Evolutionary conservation across 2,329 filamentous ascomycete genomes (phyloP).

Genomic region (Ilyonectria robusta): DNA sequence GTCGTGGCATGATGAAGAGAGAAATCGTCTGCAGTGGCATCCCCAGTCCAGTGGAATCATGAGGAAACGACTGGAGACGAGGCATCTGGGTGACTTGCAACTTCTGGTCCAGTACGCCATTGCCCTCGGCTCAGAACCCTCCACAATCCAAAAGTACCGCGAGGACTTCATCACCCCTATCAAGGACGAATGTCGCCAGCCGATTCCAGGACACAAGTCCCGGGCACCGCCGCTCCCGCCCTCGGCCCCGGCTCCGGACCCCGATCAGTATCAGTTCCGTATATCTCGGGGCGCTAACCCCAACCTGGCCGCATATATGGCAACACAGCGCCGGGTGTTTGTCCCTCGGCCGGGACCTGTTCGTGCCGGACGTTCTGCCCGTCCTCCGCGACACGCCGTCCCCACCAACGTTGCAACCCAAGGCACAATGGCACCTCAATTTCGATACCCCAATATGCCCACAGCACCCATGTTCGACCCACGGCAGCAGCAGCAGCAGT

Average conservation of each 20-base stretch:
- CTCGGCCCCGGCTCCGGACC: conserved; percentile 44
- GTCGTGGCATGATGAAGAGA: conserved; percentile 53
- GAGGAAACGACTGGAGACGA: conserved; percentile 61
- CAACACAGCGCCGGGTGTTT: conserved; percentile 53
- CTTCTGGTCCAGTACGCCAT: conserved; percentile 58
- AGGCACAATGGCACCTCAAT: conserved; percentile 41
- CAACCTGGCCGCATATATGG: conserved; percentile 53
- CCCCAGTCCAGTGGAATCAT: conserved; percentile 59
- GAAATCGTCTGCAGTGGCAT: conserved; percentile 56
- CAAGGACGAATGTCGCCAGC: conserved; percentile 53
- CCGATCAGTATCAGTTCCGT: conserved; percentile 55
- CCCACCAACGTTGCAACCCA: conserved; percentile 33
- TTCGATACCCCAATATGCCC: conserved; percentile 42
- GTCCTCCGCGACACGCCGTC: conserved; percentile 46
- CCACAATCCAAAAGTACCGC: conserved; percentile 47
- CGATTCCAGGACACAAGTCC: conserved; percentile 54
- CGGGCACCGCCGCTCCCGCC: conserved; percentile 41
- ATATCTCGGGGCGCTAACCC: conserved; percentile 54
- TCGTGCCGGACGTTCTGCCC: conserved; percentile 49
- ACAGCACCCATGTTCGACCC: conserved; percentile 47
- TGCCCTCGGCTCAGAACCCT: conserved; percentile 54
- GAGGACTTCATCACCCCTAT: conserved; percentile 55
- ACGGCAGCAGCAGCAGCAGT: conserved; percentile 50
- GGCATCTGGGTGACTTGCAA: conserved; percentile 58
- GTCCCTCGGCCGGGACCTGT: conserved; percentile 48